Evolutionary conservation across 495 filamentous ascomycete genomes (phyloP), one percentile per base, ranked within the genome.

Genomic region (Neurospora africana): DNA sequence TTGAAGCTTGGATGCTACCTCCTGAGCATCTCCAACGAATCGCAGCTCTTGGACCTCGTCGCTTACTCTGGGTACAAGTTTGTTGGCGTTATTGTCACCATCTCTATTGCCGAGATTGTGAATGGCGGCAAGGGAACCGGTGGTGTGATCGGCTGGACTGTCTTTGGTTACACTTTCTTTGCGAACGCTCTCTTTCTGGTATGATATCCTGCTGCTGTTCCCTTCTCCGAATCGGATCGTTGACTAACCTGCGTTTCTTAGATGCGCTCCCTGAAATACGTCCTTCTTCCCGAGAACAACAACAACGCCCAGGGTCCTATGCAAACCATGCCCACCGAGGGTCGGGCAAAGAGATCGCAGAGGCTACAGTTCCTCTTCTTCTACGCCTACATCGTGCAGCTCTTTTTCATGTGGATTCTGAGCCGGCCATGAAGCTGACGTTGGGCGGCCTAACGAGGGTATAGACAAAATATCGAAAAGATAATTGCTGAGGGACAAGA

Each of bases 11-110:
- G 95, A 33, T 93, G 91, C 78, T 98, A 98, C 78, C 89, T 99
- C 58, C 84, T 99, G 43, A 91, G 86, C 81, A 98, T 99, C 83
- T 93, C 90, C 77, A 95, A 95, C 76, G 91, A 85, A 71, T 87
- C 86, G 41, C 95, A 98, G 81, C 85, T 99, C 30, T 86, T 98
- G 72, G 95, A 99, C 75, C 81, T 99, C 41, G 89, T 98, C 44
- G 95, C 96, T 4, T 99, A 99, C 79, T 94, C 91, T 7, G 96
- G 96, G 15, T 99, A 99, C 81, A 99, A 99, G 83, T 99, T 98
- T 76, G 95, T 98, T 47, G 95, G 95, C 10, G 93, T 96, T 70
- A 98, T 98, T 74, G 86, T 91, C 69, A 97, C 92, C 3, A 86
- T 98, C 65, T 83, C 91, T 37, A 81, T 93, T 2, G 89, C 92